Conservation (phyloP, 1,139 yeast genomes). For the Lodderomyces pseudojiufengensis region DNA sequence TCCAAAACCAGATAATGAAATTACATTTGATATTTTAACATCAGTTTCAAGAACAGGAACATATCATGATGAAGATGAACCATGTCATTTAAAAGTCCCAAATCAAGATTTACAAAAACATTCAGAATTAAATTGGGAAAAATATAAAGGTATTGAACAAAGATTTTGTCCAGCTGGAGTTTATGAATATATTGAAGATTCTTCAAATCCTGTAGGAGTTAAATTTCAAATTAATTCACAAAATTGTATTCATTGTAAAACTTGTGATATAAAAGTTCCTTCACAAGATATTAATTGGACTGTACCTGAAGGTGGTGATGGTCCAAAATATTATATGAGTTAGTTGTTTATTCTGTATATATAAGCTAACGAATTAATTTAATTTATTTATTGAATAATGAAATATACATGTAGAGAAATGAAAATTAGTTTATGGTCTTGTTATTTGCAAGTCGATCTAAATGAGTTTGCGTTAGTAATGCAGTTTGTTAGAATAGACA, state of each 20-base stretch:
- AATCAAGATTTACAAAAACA: conserved; percentile 68
- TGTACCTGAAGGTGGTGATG: conserved; percentile 98
- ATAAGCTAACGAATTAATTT: too few species aligned
- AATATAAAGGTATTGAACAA: conserved; percentile 80
- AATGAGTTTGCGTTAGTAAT: conserved; percentile 6
- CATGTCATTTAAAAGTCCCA: conserved; percentile 80
- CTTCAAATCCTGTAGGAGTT: conserved; percentile 56
- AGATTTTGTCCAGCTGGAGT: conserved; percentile 98
- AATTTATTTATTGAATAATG: too few species aligned
- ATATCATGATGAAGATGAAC: conserved; percentile 91
- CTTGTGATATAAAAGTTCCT: conserved; percentile 96
- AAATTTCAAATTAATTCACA: conserved; percentile 90
- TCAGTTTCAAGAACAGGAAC: conserved; percentile 96
- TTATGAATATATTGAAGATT: conserved; percentile 83
- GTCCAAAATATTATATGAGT: conserved; percentile 88
- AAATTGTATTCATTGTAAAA: conserved; percentile 96
- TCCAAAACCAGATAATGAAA: conserved; percentile 89
- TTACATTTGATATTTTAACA: conserved; percentile 87
- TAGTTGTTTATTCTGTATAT: conserved; percentile 18
- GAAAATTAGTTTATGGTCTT: too few species aligned
- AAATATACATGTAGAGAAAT: too few species aligned
- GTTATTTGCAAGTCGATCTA: conserved; percentile 36
- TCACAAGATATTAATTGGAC: conserved; percentile 92
- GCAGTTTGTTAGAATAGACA: neutral
- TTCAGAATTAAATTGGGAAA: conserved; percentile 65